These are phyloP conservation scores for Phialocephala subalpina DNA, from an alignment of 2,329 filamentous ascomycete genomes.

Conservation along the genomic window DNA sequence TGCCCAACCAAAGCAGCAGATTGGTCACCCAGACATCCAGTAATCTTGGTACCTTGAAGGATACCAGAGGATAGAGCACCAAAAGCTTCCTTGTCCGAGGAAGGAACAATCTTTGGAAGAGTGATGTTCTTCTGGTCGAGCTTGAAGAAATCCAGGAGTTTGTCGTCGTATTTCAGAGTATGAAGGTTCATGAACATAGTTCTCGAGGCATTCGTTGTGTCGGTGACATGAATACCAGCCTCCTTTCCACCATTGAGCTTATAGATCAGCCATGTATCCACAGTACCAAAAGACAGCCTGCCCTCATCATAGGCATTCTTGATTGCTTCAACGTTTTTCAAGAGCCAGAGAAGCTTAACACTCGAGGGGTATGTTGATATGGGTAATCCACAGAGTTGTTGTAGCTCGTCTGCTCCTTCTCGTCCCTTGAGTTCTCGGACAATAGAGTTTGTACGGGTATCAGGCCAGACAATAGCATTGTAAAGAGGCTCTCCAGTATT, in stretches of 20 bases:
- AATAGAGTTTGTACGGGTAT: conserved; percentile 77
- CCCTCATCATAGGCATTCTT: conserved; percentile 76
- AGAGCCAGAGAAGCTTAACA: conserved; percentile 80
- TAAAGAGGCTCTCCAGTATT: conserved; percentile 79
- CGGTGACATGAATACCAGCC: conserved; percentile 75
- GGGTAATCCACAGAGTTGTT: conserved; percentile 75
- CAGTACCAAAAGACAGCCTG: conserved; percentile 78
- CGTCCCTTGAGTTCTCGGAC: conserved; percentile 76
- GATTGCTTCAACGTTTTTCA: conserved; percentile 72
- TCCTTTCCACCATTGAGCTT: conserved; percentile 77
- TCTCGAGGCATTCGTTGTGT: conserved; percentile 82
- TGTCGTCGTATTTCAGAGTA: conserved; percentile 77
- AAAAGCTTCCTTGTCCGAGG: conserved; percentile 73
- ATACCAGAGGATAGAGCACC: conserved; percentile 67
- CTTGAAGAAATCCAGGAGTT: conserved; percentile 77
- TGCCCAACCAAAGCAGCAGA: conserved; percentile 83
- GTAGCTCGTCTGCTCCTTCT: conserved; percentile 72
- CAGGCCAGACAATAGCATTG: conserved; percentile 87
- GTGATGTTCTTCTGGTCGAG: conserved; percentile 73
- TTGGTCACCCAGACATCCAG: conserved; percentile 83
- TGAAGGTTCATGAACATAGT: conserved; percentile 90
- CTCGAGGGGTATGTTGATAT: conserved; percentile 85
- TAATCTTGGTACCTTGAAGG: conserved; percentile 74
- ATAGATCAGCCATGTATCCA: conserved; percentile 83
- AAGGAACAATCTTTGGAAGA: conserved; percentile 80